Conservation (phyloP, 176 grass and related monocot species). For the Aechmea fasciata region DNA sequence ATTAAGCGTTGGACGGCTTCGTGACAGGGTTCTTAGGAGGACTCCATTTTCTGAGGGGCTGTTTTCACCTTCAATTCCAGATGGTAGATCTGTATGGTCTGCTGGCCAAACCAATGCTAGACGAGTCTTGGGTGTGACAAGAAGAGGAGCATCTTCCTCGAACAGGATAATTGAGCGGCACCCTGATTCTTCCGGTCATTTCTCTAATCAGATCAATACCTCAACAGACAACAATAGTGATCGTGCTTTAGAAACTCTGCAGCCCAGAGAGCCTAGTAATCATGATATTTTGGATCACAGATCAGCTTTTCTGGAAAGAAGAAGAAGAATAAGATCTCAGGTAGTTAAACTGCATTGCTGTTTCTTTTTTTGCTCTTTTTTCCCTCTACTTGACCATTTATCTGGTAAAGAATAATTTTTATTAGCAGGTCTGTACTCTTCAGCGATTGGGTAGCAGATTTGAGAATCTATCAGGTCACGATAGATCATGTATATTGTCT, state of each 20-base stretch:
- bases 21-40: slow-evolving; percentile 85
- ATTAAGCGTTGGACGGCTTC: slow-evolving; percentile 67
- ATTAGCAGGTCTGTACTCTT: slow-evolving; percentile 77
- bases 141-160: slow-evolving; percentile 50
- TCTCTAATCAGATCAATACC: slow-evolving; percentile 11
- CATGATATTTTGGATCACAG: slow-evolving; percentile 63
- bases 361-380: slow-evolving; percentile 15
- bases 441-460: slow-evolving; percentile 93
- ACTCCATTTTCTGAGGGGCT: slow-evolving; percentile 73
- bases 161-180: slow-evolving; percentile 38
- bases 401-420: slow-evolving; percentile 6
- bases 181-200: slow-evolving; percentile 34
- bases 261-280: slow-evolving; percentile 38
- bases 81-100: slow-evolving; percentile 51
- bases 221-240: not conserved
- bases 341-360: slow-evolving; percentile 39
- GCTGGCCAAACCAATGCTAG: slow-evolving; percentile 37
- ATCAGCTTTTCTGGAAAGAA: slow-evolving; percentile 90
- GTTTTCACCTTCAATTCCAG: slow-evolving; percentile 46
- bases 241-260: slow-evolving; percentile 13
- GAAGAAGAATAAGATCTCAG: slow-evolving; percentile 94
- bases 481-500: slow-evolving; percentile 85
- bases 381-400: not conserved
- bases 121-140: slow-evolving; percentile 43
- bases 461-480: slow-evolving; percentile 80